Evolutionary conservation across 2,329 filamentous ascomycete genomes (phyloP).

Genomic region (Zasmidium cellare): DNA sequence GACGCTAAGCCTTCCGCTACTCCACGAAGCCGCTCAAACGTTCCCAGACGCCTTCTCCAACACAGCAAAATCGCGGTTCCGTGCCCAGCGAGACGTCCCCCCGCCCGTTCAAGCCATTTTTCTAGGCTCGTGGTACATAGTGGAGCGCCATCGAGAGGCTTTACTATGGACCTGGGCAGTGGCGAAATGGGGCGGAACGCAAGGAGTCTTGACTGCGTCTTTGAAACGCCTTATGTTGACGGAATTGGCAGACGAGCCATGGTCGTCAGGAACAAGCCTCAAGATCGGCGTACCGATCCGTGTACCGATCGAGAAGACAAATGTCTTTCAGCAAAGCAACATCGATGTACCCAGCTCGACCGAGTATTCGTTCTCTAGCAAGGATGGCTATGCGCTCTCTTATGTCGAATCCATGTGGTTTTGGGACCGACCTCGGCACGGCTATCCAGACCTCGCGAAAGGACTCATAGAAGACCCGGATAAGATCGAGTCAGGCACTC

Average conservation of each 20-base stretch:
- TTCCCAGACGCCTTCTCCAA: too few species aligned
- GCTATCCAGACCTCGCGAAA: background rate
- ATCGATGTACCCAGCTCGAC: background rate
- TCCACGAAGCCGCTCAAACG: too few species aligned
- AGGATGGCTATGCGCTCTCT: background rate
- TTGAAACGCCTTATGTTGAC: too few species aligned
- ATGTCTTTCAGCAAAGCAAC: background rate
- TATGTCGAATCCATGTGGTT: background rate
- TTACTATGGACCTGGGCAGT: too few species aligned
- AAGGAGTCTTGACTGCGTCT: too few species aligned
- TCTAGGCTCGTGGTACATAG: too few species aligned
- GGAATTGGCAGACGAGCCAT: too few species aligned
- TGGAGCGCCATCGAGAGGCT: too few species aligned
- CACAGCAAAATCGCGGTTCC: too few species aligned
- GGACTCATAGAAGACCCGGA: background rate
- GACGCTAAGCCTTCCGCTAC: background rate
- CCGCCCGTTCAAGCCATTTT: too few species aligned
- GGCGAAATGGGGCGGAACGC: too few species aligned
- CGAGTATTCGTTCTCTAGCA: background rate
- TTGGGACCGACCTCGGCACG: background rate
- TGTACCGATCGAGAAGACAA: background rate
- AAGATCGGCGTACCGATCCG: background rate
- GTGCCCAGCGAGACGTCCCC: too few species aligned
- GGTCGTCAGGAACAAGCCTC: background rate
- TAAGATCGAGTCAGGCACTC: background rate